Evolutionary conservation across 306 rosid species (phyloP).

Genomic region (Gleditsia sinensis): DNA sequence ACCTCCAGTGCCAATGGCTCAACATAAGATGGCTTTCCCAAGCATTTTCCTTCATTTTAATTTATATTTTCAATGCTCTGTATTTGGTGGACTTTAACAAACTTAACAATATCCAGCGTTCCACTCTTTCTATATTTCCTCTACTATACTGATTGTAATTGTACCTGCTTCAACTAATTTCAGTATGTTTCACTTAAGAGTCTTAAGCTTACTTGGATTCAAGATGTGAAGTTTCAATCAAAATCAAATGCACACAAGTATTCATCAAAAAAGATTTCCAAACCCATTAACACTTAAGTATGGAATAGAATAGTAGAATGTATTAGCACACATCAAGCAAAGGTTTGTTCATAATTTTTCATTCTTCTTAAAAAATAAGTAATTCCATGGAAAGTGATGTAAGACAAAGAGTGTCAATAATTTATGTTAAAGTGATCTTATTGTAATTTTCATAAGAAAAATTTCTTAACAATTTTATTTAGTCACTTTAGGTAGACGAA

Average conservation of each 20-base stretch:
- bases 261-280: not conserved
- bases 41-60: no score
- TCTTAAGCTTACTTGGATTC: not conserved
- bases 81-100: not conserved
- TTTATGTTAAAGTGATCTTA: not conserved
- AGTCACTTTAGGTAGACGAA: not conserved
- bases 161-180: not conserved
- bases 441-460: not conserved
- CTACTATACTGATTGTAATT: not conserved
- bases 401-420: not conserved
- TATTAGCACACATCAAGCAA: not conserved
- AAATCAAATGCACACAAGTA: slow-evolving; percentile 3
- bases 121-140: slow-evolving; percentile 7
- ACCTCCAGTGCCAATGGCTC: not conserved
- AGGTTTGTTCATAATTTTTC: not conserved
- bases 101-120: slow-evolving; percentile 14
- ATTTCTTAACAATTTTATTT: not conserved
- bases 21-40: no score
- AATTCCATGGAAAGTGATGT: not conserved
- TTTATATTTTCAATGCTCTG: not conserved
- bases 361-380: not conserved
- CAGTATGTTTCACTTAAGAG: not conserved
- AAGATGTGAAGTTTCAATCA: not conserved
- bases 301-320: no score
- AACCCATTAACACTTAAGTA: not conserved